Base-by-base conservation (phyloP, 73 alveolate species). In the Paramecium bursaria region DNA sequence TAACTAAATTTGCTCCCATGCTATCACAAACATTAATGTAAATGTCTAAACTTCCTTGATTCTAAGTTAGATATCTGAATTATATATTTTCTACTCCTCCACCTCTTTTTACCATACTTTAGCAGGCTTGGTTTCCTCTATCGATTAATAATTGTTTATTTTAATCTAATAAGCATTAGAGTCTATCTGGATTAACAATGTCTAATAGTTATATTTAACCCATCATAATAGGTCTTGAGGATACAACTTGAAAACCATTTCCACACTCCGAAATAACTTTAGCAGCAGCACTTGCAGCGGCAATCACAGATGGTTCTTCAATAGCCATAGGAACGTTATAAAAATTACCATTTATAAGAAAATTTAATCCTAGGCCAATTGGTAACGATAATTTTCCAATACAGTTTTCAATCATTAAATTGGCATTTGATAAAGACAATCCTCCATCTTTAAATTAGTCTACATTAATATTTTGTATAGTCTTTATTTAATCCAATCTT, bases 281-380 rank as follows among this genome's bases (percentile, higher is more conserved):
- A 9, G 98, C 99, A 0, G 98, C 98, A 49, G 95, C 88, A 11
- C 98, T 88, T 25, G 99, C 99, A 2, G 99, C 99, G 2, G 99
- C 99, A 11, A 97, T 93, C 0, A 97, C 98, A 23, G 99, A 97
- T 4, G 99, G 99, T 76, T 97, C 99, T 88, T 97, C 99, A 0
- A 96, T 90, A 23, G 98, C 95, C 99, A 97, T 97, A 22, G 99
- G 99, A 74, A 97, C 92, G 7, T 86, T 86, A 86, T 92, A 94
- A 86, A 91, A 87, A 60, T 93, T 90, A 5, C 93, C 96, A 80
- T 97, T 97, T 73, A 97, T 92, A 23, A 77, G 80, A 92, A 97
- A 97, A 74, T 97, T 96, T 50, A 95, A 86, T 0, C 99, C 99
- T 47, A 95, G 93, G 25, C 99, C 99, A 3, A 97, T 49, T 0